Percentiles rank a stretch among this genome's conserved stretches.
phyloP scores from a whole-genome alignment of 2,329 filamentous ascomycete species.

The Hymenoscyphus fraxineus region DNA sequence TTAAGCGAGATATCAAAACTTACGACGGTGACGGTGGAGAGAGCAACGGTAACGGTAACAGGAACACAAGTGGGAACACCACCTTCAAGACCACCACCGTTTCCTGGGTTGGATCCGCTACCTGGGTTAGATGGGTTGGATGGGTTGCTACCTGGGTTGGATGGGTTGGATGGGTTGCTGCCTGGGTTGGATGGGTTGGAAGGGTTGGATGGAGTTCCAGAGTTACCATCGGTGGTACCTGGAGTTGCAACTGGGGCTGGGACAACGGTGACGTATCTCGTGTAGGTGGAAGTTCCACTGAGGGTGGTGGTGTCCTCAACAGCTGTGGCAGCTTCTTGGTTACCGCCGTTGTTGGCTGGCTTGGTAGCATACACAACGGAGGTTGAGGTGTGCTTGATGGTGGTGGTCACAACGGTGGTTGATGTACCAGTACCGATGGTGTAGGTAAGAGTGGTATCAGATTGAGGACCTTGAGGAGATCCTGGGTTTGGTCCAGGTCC shows the following conservation, averaged over 20 bases:
- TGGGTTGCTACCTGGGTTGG: not conserved
- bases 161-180: not conserved
- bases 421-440: slow-evolving; percentile 39
- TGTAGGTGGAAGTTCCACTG: slow-evolving; percentile 22
- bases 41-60: slow-evolving; percentile 31
- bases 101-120: not conserved
- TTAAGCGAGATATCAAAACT: slow-evolving; percentile 9
- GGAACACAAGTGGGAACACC: slow-evolving; percentile 20
- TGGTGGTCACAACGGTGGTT: slow-evolving; percentile 44
- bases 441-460: slow-evolving; percentile 37
- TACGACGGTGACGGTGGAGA: slow-evolving; percentile 26
- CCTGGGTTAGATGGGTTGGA: not conserved
- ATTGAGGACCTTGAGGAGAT: not conserved
- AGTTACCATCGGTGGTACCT: slow-evolving; percentile 6
- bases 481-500: slow-evolving; percentile 3
- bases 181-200: not conserved
- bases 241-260: slow-evolving; percentile 9
- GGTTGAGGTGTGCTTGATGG: slow-evolving; percentile 40
- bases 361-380: slow-evolving; percentile 29
- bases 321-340: slow-evolving; percentile 5
- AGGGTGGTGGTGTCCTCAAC: slow-evolving; percentile 17
- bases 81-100: slow-evolving; percentile 7
- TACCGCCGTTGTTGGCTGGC: slow-evolving; percentile 4
- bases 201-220: slow-evolving; percentile 4
- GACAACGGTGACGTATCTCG: slow-evolving; percentile 25